phyloP scores from a whole-genome alignment of 2,329 filamentous ascomycete genomes.

The Colletotrichum scovillei region DNA sequence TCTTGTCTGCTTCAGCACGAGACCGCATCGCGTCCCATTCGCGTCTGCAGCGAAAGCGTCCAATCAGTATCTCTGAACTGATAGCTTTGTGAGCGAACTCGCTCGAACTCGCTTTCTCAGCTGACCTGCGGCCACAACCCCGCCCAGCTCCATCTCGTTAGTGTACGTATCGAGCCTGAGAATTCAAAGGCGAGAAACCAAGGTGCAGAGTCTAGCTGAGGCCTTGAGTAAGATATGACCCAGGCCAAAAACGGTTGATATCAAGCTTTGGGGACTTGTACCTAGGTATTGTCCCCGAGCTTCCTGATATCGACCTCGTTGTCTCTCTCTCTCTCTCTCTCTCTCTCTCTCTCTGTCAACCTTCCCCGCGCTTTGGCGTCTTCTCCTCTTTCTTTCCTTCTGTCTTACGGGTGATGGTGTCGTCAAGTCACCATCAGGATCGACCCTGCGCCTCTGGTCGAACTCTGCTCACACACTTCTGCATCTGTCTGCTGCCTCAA shows the following conservation, averaged over 20 bases:
- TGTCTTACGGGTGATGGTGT: background rate
- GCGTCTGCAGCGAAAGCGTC: background rate
- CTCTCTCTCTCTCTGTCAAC: background rate
- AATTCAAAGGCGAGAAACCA: background rate
- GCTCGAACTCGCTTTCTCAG: background rate
- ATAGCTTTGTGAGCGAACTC: background rate
- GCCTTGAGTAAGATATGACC: background rate
- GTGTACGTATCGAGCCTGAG: background rate
- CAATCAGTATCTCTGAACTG: background rate
- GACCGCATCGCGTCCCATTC: background rate
- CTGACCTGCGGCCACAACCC: background rate
- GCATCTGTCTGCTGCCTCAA: background rate
- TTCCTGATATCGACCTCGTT: background rate
- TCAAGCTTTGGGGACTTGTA: background rate
- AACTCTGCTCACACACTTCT: constrained; percentile 7
- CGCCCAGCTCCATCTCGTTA: background rate
- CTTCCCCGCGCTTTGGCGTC: background rate
- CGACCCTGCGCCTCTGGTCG: constrained; percentile 3
- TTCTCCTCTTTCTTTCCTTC: background rate
- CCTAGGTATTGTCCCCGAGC: background rate
- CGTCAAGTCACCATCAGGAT: background rate
- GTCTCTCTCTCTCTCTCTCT: no score
- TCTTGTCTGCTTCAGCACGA: background rate
- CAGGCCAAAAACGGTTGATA: background rate
- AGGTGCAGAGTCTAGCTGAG: background rate